Base-by-base conservation (phyloP, 345 rosid genomes). In the Balakata baccata region DNA sequence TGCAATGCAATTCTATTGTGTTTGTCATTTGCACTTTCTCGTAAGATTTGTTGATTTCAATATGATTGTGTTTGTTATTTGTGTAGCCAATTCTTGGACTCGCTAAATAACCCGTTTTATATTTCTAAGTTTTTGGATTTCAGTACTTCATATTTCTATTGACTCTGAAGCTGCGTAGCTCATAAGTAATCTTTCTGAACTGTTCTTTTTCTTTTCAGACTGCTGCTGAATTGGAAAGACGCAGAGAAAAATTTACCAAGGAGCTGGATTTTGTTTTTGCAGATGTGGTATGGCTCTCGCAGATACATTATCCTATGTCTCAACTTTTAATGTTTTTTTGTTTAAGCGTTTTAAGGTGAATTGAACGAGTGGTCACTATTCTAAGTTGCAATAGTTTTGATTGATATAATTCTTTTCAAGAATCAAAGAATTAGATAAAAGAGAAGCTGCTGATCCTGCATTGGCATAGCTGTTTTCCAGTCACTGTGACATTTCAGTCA, bases 211-310 rank as follows among this genome's bases (percentile, higher is more conserved):
- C 59, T 47, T 73, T 64, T 63, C 86, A 89, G 90, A 80, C 79
- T 45, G 88, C 89, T 39, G 93, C 93, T 6, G 90, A 89, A 80
- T 65, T 78, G 68, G 90, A 89, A 64, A 47, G 45, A 78, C 88
- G 93, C 23, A 81, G 86, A 79, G 93, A 85, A 52, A 85, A 74
- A 0, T 81, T 87, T 38, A 64, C 60, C 58, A 87, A 89, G 85
- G 92, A 89, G 80, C 80, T 87, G 72, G 92, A 89, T 78, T 85
- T 89, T 84, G 92, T 89, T 71, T 81, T 72, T n/a, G 88, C 89
- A 7, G 90, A 83, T 77, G 90, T 89, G 89, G 93, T 87, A 85
- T 52, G 79, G 38, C 58, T 59, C 16, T 54, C 37, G 34, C 12
- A 13, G 9, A 37, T 12, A 50, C 52, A 34, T n/a, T 39, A 39